Percentiles rank a stretch among this genome's conserved stretches.
Conservation (phyloP, 768 basidiomycete species). For the Harrya chromipes region DNA sequence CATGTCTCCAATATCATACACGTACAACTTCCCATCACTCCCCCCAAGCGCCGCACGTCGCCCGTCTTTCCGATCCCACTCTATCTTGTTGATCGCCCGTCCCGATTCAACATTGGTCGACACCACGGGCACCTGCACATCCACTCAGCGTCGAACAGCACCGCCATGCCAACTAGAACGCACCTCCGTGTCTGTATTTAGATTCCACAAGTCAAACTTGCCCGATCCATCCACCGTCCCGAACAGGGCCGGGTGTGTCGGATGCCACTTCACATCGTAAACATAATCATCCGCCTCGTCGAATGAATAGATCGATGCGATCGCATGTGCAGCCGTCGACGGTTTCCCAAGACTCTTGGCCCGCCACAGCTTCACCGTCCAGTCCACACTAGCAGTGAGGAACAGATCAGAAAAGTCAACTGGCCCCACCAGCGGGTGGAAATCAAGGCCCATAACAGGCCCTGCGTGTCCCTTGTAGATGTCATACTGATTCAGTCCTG, state of each 20-base stretch:
- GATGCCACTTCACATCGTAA: constrained; percentile 98
- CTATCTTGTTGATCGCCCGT: constrained; percentile 89
- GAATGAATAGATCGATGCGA: constrained; percentile 87
- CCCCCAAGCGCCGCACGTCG: constrained; percentile 87
- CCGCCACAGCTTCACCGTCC: constrained; percentile 98
- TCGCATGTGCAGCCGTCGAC: constrained; percentile 48
- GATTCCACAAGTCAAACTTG: constrained; percentile 95
- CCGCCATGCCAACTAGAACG: constrained; percentile 24
- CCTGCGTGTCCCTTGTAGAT: constrained; percentile 92
- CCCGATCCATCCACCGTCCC: constrained; percentile 93
- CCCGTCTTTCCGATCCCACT: constrained; percentile 94
- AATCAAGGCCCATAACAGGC: constrained; percentile 91
- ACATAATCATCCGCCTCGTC: constrained; percentile 99
- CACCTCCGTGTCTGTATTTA: constrained; percentile 96
- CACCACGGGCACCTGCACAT: constrained; percentile 79
- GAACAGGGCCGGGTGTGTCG: constrained; percentile 90
- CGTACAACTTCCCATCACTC: constrained; percentile 87
- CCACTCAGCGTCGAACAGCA: constrained; percentile 3
- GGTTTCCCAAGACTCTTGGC: constrained; percentile 75
- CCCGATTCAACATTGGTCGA: constrained; percentile 77
- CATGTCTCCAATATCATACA: constrained; percentile 95
- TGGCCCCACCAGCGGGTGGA: constrained; percentile 88
- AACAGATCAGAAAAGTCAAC: constrained; percentile 97
- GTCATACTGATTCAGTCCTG: constrained; percentile 90
- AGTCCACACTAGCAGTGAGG: constrained; percentile 90